Conservation (phyloP, 495 filamentous ascomycete species). For the Cetradonia linearis region DNA sequence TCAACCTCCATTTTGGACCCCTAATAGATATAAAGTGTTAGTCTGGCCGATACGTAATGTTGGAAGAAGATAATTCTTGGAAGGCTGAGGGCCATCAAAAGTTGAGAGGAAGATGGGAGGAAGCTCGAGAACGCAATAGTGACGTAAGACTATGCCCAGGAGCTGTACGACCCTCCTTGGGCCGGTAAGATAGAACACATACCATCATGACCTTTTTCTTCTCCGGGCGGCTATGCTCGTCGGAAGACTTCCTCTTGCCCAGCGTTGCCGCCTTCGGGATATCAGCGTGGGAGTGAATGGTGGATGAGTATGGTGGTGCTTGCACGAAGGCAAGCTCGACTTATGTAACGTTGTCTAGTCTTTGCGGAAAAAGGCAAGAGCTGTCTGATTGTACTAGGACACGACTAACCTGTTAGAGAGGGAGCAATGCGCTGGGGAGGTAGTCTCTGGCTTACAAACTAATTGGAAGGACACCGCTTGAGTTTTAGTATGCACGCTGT, state of each 20-base stretch:
- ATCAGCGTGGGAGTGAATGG: slow-evolving; percentile 46
- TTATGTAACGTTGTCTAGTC: background rate
- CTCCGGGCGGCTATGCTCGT: slow-evolving; percentile 61
- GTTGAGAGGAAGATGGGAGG: background rate
- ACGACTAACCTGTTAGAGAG: background rate
- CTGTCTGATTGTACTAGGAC: background rate
- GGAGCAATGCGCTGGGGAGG: background rate
- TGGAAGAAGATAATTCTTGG: background rate
- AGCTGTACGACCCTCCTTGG: background rate
- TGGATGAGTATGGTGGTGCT: slow-evolving; percentile 38
- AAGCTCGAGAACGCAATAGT: background rate
- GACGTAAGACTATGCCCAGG: background rate
- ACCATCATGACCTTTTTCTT: slow-evolving; percentile 76
- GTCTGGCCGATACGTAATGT: background rate
- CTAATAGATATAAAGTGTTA: slow-evolving; percentile 24
- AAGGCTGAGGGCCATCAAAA: background rate
- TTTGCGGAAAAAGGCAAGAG: slow-evolving; percentile 1
- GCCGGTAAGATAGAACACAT: slow-evolving; percentile 32
- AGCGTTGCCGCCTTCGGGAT: slow-evolving; percentile 52
- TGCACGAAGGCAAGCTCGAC: slow-evolving; percentile 40
- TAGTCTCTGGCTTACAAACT: background rate
- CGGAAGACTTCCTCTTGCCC: slow-evolving; percentile 80
- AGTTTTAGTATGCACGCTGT: slow-evolving; percentile 1
- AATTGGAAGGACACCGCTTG: background rate
- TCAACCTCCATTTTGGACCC: slow-evolving; percentile 81